Base-by-base conservation (phyloP, 1,284 basidiomycete species). In the Marasmius oreades region DNA sequence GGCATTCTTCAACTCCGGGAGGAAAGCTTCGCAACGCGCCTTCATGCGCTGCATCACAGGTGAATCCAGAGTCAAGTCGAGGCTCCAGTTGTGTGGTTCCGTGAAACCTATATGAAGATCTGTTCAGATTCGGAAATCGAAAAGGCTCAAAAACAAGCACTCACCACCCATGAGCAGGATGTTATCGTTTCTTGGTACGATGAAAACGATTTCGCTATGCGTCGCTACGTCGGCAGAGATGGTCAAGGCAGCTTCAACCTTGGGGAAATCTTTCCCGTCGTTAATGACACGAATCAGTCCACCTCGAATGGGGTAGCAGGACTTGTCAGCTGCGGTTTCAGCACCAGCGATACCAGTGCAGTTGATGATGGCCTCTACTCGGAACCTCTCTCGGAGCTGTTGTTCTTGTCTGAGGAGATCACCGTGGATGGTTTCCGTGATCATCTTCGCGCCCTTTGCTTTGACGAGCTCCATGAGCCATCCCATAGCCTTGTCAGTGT, bases 201-300 rank as follows among this genome's bases (percentile, higher is more conserved):
- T 67, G 64, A 72, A 72, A 24, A 72, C 65, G 57, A 73, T 70
- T 37, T 67, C 66, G 47, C 67, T 63, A 24, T 61, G 60, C 33
- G 61, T 63, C 1, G 53, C 61, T 22, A 64, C 68, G 20, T 62
- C 61, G n/a, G 66, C 63, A n/a, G 65, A 64, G 53, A 59, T 63
- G 61, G 56, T 64, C 3, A 72, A 61, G 7, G 69, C 70, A 46
- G 69, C 65, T 12, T 63, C 65, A 44, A 74, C 66, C 45, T 67
- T 69, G 23, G 70, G 70, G 57, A 73, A 73, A 50, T 64, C 64
- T 18, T 57, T 63, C 4, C 72, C 72, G 56, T 75, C 72, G 61
- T 75, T 75, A 56, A 70, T 62, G 23, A 74, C 68, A n/a, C 72
- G 70, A 42, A 74, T 66, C 37, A 75, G 64, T 1, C 68, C 72